Base-by-base conservation (phyloP, 345 rosid genomes). In the Eucalyptus globulus region DNA sequence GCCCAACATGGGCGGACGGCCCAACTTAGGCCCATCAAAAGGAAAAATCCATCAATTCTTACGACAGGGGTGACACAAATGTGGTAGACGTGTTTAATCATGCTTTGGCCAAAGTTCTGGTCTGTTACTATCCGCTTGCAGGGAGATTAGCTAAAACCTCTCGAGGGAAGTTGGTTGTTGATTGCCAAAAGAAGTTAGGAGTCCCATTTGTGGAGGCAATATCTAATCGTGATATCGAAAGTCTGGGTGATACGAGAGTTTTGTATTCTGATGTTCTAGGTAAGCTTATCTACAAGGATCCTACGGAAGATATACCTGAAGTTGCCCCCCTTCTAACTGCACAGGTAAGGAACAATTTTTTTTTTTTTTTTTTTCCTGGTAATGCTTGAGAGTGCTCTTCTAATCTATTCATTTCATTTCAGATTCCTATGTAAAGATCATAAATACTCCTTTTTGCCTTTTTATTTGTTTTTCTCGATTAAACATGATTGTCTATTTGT, bases 111-210 rank as follows among this genome's bases (percentile, higher is more conserved):
- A 88, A 94, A 47, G 91, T 88, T 31, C 90, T 94, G 89, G 94
- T 94, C 69, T 86, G 90, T 53, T 94, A 92, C 94, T 94, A 93
- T 58, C 97, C 96, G 31, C 92, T 95, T 56, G 95, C 96, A 7
- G 96, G 97, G 8, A 94, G 91, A 90, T 91, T 94, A 67, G 89
- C 89, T 92, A 92, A 95, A 58, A 43, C 88, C 54, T 87, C 80
- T 29, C 89, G 93, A n/a, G 89, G 94, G 53, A 93, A 56, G 80
- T 94, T 91, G 54, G 1, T 47, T 31, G 87, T 94, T 51, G 91
- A 34, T 22, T 93, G 94, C 89, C 81, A 81, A 87, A 91, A 89
- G 3, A 91, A 91, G 14, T 54, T 19, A 54, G 95, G 96, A 40
- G 97, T 54, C 26, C 0, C 60, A 9, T 54, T 21, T 54, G 60